A percentile compares a stretch with the other conserved stretches of the same genome.
Conservation (phyloP, 257 asterid genomes). For the Thymus quinquecostatus region DNA sequence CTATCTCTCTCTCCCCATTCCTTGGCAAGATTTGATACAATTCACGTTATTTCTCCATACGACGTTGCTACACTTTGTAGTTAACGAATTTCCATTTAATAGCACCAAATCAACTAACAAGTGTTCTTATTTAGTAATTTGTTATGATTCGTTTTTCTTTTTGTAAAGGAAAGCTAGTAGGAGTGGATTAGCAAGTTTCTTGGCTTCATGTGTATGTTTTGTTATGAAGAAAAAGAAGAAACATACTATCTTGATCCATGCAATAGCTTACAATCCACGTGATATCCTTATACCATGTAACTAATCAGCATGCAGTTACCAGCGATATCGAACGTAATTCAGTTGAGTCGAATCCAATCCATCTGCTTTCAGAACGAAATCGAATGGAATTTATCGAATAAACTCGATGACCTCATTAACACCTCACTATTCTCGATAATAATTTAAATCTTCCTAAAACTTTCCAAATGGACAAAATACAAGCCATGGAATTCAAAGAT, state of each 20-base stretch:
- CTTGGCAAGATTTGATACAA: background rate
- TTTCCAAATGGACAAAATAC: background rate
- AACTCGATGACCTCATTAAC: too few relatives aligned
- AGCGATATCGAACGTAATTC: too few relatives aligned
- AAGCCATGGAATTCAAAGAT: background rate
- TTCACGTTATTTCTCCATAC: slow-evolving; percentile 25
- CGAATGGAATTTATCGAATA: too few relatives aligned
- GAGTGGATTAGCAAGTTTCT: too few relatives aligned
- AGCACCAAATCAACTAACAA: background rate
- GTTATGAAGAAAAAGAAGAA: too few relatives aligned
- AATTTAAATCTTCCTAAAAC: background rate
- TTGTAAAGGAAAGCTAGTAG: slow-evolving; percentile 6
- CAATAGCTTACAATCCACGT: background rate
- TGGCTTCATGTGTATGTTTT: background rate
- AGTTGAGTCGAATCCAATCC: too few relatives aligned
- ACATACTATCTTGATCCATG: background rate
- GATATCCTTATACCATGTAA: too few relatives aligned
- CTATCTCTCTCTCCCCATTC: background rate
- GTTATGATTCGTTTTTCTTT: slow-evolving; percentile 14
- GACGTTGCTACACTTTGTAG: background rate
- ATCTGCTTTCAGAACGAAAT: too few relatives aligned
- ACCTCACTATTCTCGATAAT: background rate
- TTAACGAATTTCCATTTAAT: background rate
- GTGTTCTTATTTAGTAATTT: slow-evolving; percentile 15
- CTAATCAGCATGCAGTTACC: too few relatives aligned